Evolutionary conservation across 306 rosid genomes (phyloP), one percentile per base, ranked within the genome.

Genomic region (Glycine tomentella): DNA sequence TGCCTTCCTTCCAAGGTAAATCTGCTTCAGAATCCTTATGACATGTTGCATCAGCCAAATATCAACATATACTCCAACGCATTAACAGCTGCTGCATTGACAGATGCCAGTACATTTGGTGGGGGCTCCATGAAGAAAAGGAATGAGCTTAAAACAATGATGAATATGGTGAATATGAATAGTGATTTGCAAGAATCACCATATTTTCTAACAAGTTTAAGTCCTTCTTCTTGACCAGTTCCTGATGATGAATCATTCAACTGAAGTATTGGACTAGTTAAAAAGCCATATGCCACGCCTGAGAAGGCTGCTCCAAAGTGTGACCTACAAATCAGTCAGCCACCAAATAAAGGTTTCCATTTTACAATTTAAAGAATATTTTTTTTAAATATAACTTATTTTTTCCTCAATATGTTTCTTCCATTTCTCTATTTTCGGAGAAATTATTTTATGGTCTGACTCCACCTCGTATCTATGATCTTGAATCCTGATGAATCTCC

Each of bases 231-330:
- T 84, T 78, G 92, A 8, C 91, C 86, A 40, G 72, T 80, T 57
- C 80, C 53, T 14, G 92, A 77, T 71, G 90, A 84, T 76, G 93
- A 69, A 72, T 90, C 89, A n/a, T 77, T 86, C 59, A 92, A 48
- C 80, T 85, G 87, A 79, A 91, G 79, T 12, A 87, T 65, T 20
- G 97, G 93, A 50, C 91, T 87, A 9, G 94, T 87, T 64, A 95
- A 74, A 72, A 84, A 85, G 9, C 95, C 95, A 64, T 84, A 95
- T 44, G 92, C 86, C 88, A 90, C 84, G 2, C 99, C 99, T 3
- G 89, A 87, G 66, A 91, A 77, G 31, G 93, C 88, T 66, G 99
- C 94, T 53, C 94, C 97, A 66, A 89, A 83, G 71, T 93, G 99
- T 46, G 94, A 69, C 99, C 97, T 95, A 56, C 87, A 86, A 72